phyloP scores from a whole-genome alignment of 148 eudicot species.

The Pharnaceum exiguum region DNA sequence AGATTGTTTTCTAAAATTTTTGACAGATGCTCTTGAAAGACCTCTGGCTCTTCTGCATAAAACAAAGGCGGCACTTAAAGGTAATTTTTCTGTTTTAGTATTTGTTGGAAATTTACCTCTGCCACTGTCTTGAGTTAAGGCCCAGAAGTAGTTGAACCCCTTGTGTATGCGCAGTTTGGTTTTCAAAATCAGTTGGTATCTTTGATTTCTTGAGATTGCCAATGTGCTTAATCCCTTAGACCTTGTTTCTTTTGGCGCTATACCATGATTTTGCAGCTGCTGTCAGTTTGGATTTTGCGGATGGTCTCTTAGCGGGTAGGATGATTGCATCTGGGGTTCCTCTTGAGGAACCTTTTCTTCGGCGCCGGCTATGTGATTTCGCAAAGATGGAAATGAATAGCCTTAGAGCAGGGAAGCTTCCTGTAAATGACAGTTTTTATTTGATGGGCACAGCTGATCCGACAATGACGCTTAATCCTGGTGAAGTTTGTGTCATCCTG shows the following conservation, averaged over 20 bases:
- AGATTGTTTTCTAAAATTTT: conserved; percentile 38
- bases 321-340: conserved; percentile 78
- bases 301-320: conserved; percentile 29
- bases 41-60: conserved; percentile 29
- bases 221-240: neutral
- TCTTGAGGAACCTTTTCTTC: conserved; percentile 68
- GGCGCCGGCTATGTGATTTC: conserved; percentile 33
- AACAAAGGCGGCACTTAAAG: conserved; percentile 54
- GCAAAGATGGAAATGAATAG: conserved; percentile 42
- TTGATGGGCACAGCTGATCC: conserved; percentile 95
- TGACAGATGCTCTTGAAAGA: conserved; percentile 42
- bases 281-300: conserved; percentile 38
- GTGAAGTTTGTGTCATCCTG: conserved; percentile 87
- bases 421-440: conserved; percentile 56
- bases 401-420: conserved; percentile 62
- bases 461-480: conserved; percentile 41
- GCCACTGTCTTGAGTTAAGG: neutral
- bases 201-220: neutral
- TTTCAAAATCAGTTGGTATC: no score
- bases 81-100: conserved; percentile 24
- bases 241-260: neutral
- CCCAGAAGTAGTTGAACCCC: no score
- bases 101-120: neutral
- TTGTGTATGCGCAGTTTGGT: no score
- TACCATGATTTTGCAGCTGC: conserved; percentile 44